Percentiles rank a stretch among this genome's conserved stretches.
phyloP scores from a whole-genome alignment of 805 yeast species.

The Grigorovia humatica region DNA sequence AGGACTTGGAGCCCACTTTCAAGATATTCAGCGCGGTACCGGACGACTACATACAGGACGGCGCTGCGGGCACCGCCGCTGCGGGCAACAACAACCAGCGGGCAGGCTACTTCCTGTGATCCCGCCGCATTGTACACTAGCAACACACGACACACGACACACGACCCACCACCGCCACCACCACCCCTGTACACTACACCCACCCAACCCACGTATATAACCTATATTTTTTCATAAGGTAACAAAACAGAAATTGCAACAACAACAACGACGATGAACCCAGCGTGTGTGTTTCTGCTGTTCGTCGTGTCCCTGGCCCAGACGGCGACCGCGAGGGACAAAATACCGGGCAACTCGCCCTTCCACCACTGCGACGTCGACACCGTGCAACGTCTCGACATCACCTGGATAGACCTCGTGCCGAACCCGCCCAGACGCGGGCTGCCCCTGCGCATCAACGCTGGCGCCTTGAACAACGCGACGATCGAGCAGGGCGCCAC shows the following conservation, averaged over 20 bases:
- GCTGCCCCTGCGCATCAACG: slow-evolving; percentile 67
- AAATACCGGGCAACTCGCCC: slow-evolving; percentile 89
- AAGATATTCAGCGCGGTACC: slow-evolving; percentile 93
- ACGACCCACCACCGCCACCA: too few relatives aligned
- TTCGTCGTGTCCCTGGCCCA: not conserved
- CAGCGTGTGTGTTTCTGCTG: not conserved
- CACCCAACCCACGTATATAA: too few relatives aligned
- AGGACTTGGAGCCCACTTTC: slow-evolving; percentile 76
- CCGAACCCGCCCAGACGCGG: slow-evolving; percentile 93
- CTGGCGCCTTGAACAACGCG: slow-evolving; percentile 50
- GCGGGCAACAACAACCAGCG: slow-evolving; percentile 23
- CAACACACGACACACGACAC: too few relatives aligned
- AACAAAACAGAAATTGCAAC: not conserved
- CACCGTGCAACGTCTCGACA: slow-evolving; percentile 51
- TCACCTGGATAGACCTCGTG: slow-evolving; percentile 46
- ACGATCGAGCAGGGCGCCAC: slow-evolving; percentile 77
- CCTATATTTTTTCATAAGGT: too few relatives aligned
- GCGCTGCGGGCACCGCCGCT: slow-evolving; percentile 11
- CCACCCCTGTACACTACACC: too few relatives aligned
- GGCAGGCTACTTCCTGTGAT: slow-evolving; percentile 28
- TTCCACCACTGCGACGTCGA: slow-evolving; percentile 62
- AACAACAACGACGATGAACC: not conserved
- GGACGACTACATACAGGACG: slow-evolving; percentile 44
- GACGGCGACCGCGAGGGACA: slow-evolving; percentile 29
- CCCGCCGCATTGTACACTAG: not conserved